Base-by-base conservation (phyloP, 1,284 basidiomycete species). In the Cryptococcus sp. region DNA sequence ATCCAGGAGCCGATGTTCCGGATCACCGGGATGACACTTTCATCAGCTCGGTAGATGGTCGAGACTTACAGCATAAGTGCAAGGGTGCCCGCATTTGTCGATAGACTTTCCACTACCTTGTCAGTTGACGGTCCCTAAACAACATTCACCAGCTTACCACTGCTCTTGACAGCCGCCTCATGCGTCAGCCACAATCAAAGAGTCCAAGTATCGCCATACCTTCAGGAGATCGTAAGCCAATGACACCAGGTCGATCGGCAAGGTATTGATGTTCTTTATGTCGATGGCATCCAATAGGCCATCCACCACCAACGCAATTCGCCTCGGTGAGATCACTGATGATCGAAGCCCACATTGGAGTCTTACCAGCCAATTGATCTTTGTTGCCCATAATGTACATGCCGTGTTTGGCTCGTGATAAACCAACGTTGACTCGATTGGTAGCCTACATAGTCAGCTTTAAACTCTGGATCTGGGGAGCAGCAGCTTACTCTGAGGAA, bases 381-480 rank as follows among this genome's bases (percentile, higher is more conserved):
- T 83, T 80, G 53, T 88, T 86, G 13, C 86, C 86, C 2, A 88
- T 73, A 32, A 88, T 82, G 60, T 79, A 87, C 13, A 88, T 73
- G 2, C 86, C 86, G 54, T 88, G 80, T 44, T 81, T 79, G 3
- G 86, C 86, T 19, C 85, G 78, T 19, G 86, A 87, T n/a, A 88
- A 64, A 0, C 86, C 85, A 22, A 88, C 86, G 48, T 80, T 77
- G 22, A 57, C 61, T 3, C 74, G 64, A 21, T 52, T 52, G 13
- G 22, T 40, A 22, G 45, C 24, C 50, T 45, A 22, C 7, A 34
- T 14, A 9, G 7, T 7, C 13, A 5, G 16, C 25, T 10, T 24
- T 16, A 14, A n/a, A 48, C 5, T 9, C 4, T 4, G 22, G 11
- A 46, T n/a, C 13, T 23, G 14, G 9, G 9, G 11, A 24, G 23